Conservation (phyloP, 2,329 filamentous ascomycete species). For the Helicocarpus griseus region DNA sequence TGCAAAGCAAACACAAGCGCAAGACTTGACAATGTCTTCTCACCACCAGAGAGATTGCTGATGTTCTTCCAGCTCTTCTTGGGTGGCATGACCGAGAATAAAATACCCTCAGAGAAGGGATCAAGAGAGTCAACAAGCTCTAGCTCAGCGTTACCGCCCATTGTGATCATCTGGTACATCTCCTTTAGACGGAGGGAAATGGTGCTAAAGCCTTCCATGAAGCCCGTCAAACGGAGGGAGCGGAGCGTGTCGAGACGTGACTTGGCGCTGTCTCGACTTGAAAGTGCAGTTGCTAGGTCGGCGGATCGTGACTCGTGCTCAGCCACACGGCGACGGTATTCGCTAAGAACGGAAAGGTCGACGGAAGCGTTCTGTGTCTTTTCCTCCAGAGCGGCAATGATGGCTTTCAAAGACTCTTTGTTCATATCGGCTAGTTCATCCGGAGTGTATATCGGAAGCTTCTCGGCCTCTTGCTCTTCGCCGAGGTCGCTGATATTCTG, state of each 20-base stretch:
- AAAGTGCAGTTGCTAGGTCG: conserved; percentile 70
- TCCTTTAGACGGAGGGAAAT: conserved; percentile 95
- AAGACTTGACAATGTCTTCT: conserved; percentile 90
- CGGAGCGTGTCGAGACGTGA: conserved; percentile 87
- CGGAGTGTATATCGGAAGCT: conserved; percentile 67
- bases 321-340: conserved; percentile 77
- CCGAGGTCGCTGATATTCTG: conserved; percentile 69
- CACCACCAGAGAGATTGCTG: conserved; percentile 85
- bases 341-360: conserved; percentile 77
- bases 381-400: conserved; percentile 58
- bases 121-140: conserved; percentile 94
- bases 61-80: conserved; percentile 99
- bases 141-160: conserved; percentile 96
- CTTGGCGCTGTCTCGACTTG: conserved; percentile 75
- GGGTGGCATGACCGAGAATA: conserved; percentile 97
- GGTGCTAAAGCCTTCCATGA: conserved; percentile 94
- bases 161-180: conserved; percentile 99
- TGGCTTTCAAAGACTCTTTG: conserved; percentile 52
- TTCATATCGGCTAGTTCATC: conserved; percentile 57
- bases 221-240: conserved; percentile 80
- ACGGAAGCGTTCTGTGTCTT: conserved; percentile 78
- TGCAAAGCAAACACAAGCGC: conserved; percentile 96
- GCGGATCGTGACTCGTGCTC: conserved; percentile 73
- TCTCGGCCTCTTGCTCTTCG: conserved; percentile 39
- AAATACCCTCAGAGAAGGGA: conserved; percentile 90